Evolutionary conservation across 1,139 yeast species (phyloP), one percentile per base, ranked within the genome.

Genomic region (Diutina ranongensis): DNA sequence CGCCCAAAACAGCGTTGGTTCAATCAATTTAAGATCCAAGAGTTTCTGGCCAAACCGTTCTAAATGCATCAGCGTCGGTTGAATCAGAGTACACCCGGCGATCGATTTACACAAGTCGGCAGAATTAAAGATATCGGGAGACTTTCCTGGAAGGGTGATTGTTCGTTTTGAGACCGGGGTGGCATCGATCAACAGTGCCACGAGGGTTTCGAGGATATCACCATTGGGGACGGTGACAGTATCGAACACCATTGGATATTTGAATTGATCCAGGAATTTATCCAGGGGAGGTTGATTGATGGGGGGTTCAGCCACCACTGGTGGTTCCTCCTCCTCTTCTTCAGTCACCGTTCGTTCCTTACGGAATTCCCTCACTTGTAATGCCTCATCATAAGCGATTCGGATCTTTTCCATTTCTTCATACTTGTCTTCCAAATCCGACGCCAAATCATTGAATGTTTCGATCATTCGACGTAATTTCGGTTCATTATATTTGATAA

Each of bases 1-100:
- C 2, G 61, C 55, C 36, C 65, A 57, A 46, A 68, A 56, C 16
- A 67, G 65, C 1, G 69, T 61, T 1, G 66, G 64, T 1, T 57
- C 54, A 18, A 70, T 53, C 16, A 69, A 53, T 45, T 64, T 67
- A 47, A 58, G 53, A 49, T 71, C 73, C 31, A 70, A 44, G 16
- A 71, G 56, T 1, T 63, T 54, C 53, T 71, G 76, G 1, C 76
- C 76, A 51, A 70, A 62, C 46, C 62, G 62, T 50, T 71, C 76
- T 22, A 70, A 51, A 46, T 66, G 67, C 20, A 59, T 53, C 47
- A 71, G 55, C 3, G 72, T 63, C 1, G 74, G 72, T 40, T 63
- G 42, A 3, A 38, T 62, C 45, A 70, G 56, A 1, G 64, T 66
- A 47, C 56, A 58, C 42, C 68, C 56, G 44, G 50, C 50, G 27